These are phyloP conservation scores for Trypanosomatidae sp. DNA, from an alignment of 208 protist genomes.

Conservation along the genomic window DNA sequence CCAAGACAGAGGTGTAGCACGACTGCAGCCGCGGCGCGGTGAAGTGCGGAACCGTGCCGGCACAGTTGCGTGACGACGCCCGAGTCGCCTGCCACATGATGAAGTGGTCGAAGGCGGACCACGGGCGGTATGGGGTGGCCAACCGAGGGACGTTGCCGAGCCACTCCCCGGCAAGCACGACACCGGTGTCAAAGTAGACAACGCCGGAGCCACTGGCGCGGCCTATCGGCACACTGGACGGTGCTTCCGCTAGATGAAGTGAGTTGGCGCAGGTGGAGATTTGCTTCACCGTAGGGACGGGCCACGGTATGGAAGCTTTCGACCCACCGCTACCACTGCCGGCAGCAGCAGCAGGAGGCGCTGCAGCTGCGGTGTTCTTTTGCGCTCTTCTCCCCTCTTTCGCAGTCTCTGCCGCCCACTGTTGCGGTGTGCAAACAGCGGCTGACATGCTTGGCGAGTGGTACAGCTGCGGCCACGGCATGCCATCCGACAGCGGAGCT, in stretches of 20 bases:
- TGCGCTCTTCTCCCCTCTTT: not conserved
- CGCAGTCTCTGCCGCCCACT: not conserved
- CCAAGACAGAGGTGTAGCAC: constrained; percentile 15
- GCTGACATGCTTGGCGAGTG: constrained; percentile 19
- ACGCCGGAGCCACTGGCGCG: constrained; percentile 35
- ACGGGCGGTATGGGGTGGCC: constrained; percentile 55
- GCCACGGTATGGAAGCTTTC: not conserved
- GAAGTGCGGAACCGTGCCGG: constrained; percentile 8
- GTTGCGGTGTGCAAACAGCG: not conserved
- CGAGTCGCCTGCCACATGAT: constrained; percentile 26
- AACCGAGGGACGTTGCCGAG: constrained; percentile 58
- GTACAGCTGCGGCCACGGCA: constrained; percentile 28
- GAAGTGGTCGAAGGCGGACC: constrained; percentile 54
- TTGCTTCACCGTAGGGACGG: constrained; percentile 11
- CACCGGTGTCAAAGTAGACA: constrained; percentile 67
- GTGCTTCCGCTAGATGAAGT: constrained; percentile 19
- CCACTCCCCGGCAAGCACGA: constrained; percentile 53
- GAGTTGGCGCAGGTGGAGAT: constrained; percentile 14
- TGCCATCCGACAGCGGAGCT: constrained; percentile 13
- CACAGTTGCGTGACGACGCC: constrained; percentile 17
- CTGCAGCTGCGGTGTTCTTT: not conserved
- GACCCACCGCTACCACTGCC: not conserved
- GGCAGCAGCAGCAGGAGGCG: not conserved
- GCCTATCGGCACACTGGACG: constrained; percentile 28
- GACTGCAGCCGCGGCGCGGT: constrained; percentile 29